Evolutionary conservation across 2,329 filamentous ascomycete species (phyloP).

Genomic region (Neofusicoccum sp.): DNA sequence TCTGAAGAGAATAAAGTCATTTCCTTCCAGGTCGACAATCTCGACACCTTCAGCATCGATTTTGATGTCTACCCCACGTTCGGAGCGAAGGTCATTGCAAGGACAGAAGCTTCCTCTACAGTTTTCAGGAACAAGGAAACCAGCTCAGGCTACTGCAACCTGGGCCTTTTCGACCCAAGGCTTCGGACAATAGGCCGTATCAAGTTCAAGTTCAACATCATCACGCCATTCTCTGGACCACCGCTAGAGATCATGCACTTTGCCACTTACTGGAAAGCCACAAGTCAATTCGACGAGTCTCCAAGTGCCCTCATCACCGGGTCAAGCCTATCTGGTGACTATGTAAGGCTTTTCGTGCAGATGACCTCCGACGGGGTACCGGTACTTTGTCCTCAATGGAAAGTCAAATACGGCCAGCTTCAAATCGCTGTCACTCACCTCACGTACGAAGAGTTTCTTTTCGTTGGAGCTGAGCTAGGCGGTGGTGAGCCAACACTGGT

Average conservation of each 20-base stretch:
- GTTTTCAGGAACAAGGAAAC: slow-evolving; percentile 77
- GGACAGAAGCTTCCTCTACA: slow-evolving; percentile 86
- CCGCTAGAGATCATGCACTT: slow-evolving; percentile 97
- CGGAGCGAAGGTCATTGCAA: slow-evolving; percentile 95
- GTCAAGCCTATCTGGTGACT: slow-evolving; percentile 94
- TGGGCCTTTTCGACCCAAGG: slow-evolving; percentile 90
- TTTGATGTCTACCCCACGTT: slow-evolving; percentile 98
- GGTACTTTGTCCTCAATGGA: slow-evolving; percentile 86
- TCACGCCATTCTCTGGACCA: slow-evolving; percentile 91
- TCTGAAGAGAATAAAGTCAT: slow-evolving; percentile 93
- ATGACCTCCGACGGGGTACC: slow-evolving; percentile 85
- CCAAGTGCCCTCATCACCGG: slow-evolving; percentile 88
- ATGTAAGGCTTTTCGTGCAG: slow-evolving; percentile 88
- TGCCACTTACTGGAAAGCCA: slow-evolving; percentile 99
- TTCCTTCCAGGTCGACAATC: slow-evolving; percentile 93
- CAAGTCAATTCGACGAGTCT: slow-evolving; percentile 85
- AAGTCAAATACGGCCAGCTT: slow-evolving; percentile 72
- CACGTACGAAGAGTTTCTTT: slow-evolving; percentile 71
- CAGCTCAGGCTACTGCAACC: slow-evolving; percentile 77
- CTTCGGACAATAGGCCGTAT: slow-evolving; percentile 91
- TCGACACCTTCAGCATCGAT: slow-evolving; percentile 91
- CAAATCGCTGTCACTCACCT: slow-evolving; percentile 82
- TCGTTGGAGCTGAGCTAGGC: slow-evolving; percentile 42
- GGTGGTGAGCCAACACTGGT: slow-evolving; percentile 30
- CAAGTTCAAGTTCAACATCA: slow-evolving; percentile 91